Base-by-base conservation (phyloP, 345 rosid species). In the Sisymbrium irio region DNA sequence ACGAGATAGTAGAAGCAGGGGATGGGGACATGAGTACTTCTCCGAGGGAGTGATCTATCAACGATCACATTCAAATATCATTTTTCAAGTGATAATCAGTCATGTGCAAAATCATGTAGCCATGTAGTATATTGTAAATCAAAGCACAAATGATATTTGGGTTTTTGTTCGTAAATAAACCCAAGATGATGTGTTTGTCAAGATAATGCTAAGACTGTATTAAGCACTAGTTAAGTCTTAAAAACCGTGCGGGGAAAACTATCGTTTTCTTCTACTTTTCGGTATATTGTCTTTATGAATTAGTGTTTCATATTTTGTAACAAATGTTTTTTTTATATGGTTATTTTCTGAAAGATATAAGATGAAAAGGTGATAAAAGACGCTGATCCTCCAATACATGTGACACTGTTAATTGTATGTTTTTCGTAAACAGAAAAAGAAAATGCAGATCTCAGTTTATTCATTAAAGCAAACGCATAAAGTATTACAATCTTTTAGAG, bases 381-480 rank as follows among this genome's bases (percentile, higher is more conserved):
- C 6, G 33, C 6, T 30, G 33, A 28, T 4, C 3, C 55, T 51
- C 17, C 9, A 13, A 50, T 50, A 50, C 44, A 4, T 5, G 15
- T 64, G 14, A 3, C 15, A 47, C 7, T 8, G 6, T 11, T 36
- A 5, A 5, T 36, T 19, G 7, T 13, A 14, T 6, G 66, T 22
- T 36, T 50, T 10, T 47, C 9, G 27, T 46, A 33, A 19, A n/a
- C n/a, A 53, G 25, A 42, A 18, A n/a, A 17, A 30, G 12, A 28
- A 53, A 12, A 22, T 6, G 11, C 58, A 35, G 28, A 45, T 27
- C 46, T 64, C 50, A 55, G n/a, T 1, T 64, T 74, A 59, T 65
- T 65, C 53, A 37, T 73, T 55, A n/a, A 25, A 28, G 77, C n/a
- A 65, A 18, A 41, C 45, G 33, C 65, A 15, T 64, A 22, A 30